Conservation (phyloP, 2,329 filamentous ascomycete species). For the Botrytis galanthina region DNA sequence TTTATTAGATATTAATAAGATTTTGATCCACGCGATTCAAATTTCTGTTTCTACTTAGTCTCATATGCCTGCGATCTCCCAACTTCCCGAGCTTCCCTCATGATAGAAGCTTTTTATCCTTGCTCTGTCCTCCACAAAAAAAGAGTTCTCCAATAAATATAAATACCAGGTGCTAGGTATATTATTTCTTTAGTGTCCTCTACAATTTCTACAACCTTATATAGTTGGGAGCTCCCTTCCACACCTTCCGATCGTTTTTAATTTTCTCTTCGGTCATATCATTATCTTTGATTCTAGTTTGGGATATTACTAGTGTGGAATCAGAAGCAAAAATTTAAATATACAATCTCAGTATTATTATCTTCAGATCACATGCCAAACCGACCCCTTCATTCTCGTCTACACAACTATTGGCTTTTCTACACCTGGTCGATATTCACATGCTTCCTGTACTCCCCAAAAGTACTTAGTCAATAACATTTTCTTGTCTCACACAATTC, state of each 20-base stretch:
- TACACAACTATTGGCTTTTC: not conserved
- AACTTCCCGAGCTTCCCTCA: not conserved
- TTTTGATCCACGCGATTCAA: not conserved
- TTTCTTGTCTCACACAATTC: not conserved
- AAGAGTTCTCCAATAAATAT: not conserved
- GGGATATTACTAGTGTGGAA: not conserved
- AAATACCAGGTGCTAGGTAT: not conserved
- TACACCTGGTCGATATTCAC: constrained; percentile 4
- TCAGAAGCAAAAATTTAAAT: not conserved
- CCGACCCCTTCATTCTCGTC: constrained; percentile 13
- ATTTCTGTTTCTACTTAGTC: not conserved
- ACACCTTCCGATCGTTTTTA: not conserved
- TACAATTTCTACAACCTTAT: not conserved
- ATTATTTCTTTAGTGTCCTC: constrained; percentile 1
- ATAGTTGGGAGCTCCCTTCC: constrained; percentile 7
- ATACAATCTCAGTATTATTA: not conserved
- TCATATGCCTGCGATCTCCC: not conserved
- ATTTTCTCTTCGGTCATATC: not conserved
- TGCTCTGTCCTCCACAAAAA: constrained; percentile 6
- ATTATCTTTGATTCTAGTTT: not conserved
- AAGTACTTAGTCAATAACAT: not conserved
- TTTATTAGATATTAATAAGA: not conserved
- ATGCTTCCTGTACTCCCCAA: not conserved
- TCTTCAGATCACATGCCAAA: constrained; percentile 4
- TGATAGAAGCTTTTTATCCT: constrained; percentile 9